phyloP scores from a whole-genome alignment of 2,329 filamentous ascomycete genomes.

The Epichloe typhina region DNA sequence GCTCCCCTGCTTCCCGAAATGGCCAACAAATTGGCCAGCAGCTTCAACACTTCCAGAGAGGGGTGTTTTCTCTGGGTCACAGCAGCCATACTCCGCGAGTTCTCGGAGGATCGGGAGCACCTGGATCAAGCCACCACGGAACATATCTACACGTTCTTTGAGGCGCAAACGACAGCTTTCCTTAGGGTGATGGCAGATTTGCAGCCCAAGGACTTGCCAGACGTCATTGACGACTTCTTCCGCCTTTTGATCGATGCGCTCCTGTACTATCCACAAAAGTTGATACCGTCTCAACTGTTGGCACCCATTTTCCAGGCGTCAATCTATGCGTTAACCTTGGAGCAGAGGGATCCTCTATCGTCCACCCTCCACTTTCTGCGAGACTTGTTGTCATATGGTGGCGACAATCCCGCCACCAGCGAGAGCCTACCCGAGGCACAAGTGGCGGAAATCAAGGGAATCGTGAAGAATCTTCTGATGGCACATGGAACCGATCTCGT shows the following conservation, averaged over 20 bases:
- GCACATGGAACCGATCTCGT: constrained; percentile 65
- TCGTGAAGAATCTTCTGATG: constrained; percentile 59
- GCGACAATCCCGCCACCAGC: constrained; percentile 56
- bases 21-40: constrained; percentile 75
- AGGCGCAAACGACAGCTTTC: constrained; percentile 83
- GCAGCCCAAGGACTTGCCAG: constrained; percentile 58
- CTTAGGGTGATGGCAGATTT: constrained; percentile 80
- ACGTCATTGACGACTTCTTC: constrained; percentile 93
- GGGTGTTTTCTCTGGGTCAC: constrained; percentile 99
- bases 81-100: constrained; percentile 86
- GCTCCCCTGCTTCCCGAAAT: constrained; percentile 71
- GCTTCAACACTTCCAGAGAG: constrained; percentile 76
- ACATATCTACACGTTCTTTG: constrained; percentile 88
- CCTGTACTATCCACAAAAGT: constrained; percentile 78
- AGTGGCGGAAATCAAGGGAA: constrained; percentile 54
- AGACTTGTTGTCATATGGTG: constrained; percentile 80
- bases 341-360: constrained; percentile 83
- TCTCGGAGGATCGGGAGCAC: constrained; percentile 77
- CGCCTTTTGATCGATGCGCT: constrained; percentile 82
- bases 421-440: constrained; percentile 43
- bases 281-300: constrained; percentile 68
- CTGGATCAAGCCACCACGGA: constrained; percentile 72
- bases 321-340: constrained; percentile 71
- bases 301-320: constrained; percentile 77
- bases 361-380: constrained; percentile 87